Evolutionary conservation across 306 rosid species (phyloP).

Genomic region (Rosa lucieae): DNA sequence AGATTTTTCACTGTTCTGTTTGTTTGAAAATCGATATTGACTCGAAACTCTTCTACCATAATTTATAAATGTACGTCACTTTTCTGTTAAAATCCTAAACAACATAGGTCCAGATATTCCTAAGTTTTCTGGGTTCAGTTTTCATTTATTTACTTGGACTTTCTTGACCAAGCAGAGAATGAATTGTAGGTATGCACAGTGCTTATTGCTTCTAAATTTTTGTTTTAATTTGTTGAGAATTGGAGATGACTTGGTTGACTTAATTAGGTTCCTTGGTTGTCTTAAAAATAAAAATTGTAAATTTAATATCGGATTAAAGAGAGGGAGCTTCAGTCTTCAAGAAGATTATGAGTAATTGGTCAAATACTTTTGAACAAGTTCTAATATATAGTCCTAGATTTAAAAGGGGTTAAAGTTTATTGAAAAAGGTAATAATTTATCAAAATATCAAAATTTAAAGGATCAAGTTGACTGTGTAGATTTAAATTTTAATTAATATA

Average conservation of each 20-base stretch:
- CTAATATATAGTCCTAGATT: neutral
- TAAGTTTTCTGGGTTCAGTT: neutral
- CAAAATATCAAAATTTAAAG: neutral
- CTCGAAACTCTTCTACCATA: neutral
- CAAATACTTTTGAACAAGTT: neutral
- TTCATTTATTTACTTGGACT: neutral
- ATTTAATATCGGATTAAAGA: neutral
- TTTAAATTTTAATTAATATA: neutral
- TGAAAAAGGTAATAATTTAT: neutral
- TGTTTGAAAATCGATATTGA: neutral
- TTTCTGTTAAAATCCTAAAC: neutral
- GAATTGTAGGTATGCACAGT: neutral
- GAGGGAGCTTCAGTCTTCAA: neutral
- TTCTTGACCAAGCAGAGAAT: neutral
- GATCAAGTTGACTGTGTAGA: neutral
- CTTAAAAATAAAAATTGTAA: neutral
- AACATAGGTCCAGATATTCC: neutral
- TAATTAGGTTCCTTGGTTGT: neutral
- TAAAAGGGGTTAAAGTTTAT: too few relatives aligned
- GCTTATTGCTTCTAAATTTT: neutral
- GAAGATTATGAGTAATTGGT: neutral
- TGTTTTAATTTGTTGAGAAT: neutral
- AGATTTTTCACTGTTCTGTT: neutral
- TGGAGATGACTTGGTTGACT: neutral
- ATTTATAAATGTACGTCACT: neutral